Evolutionary conservation across 495 filamentous ascomycete species (phyloP).

Genomic region (Hypoxylon cercidicola): DNA sequence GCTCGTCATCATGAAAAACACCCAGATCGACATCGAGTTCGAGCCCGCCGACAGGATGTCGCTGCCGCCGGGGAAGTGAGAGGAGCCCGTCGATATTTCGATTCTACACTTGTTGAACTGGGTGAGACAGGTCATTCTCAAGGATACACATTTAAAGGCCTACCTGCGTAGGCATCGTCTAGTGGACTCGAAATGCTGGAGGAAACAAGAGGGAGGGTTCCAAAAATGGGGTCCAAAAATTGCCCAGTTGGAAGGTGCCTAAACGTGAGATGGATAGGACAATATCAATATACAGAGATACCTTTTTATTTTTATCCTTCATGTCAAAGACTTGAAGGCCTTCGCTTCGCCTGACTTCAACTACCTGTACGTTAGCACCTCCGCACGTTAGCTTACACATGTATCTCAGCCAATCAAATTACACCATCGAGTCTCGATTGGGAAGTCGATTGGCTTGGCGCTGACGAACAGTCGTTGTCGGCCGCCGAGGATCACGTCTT

Average conservation of each 20-base stretch:
- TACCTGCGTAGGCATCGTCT: no score
- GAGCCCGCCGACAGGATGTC: neutral
- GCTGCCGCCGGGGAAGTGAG: neutral
- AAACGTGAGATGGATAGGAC: no score
- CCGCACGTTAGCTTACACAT: neutral
- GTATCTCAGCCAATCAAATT: slow-evolving; percentile 6
- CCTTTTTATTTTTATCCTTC: neutral
- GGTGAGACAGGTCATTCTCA: no score
- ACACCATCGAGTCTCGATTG: neutral
- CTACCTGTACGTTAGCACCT: neutral
- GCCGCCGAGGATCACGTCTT: no score
- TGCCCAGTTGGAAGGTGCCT: no score
- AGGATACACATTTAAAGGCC: no score
- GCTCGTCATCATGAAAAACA: slow-evolving; percentile 33
- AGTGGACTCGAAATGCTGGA: no score
- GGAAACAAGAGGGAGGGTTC: no score
- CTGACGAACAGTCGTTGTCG: neutral
- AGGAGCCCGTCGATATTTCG: neutral
- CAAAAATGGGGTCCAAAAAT: no score
- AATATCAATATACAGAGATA: no score
- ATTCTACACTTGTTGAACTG: neutral
- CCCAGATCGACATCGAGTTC: slow-evolving; percentile 30
- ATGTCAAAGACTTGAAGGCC: no score
- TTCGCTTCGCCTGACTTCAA: neutral
- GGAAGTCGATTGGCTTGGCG: slow-evolving; percentile 24